A percentile compares a stretch with the other conserved stretches of the same genome.
phyloP scores from a whole-genome alignment of 164 flowering plant genomes.

The Sedum album region DNA sequence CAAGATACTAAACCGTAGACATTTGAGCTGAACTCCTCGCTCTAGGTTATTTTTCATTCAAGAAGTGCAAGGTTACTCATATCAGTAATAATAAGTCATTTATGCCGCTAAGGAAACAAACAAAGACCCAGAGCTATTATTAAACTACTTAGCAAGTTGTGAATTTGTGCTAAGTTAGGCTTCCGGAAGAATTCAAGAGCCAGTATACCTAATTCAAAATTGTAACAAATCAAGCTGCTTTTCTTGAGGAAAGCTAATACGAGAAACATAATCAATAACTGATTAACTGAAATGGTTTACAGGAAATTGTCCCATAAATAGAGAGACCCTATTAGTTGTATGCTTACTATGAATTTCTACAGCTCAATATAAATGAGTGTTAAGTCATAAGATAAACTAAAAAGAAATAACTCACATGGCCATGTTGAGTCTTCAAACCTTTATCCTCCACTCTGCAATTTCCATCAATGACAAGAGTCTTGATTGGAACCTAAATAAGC shows the following conservation, averaged over 20 bases:
- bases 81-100: background rate
- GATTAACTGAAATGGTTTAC: background rate
- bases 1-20: background rate
- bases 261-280: background rate
- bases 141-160: background rate
- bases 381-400: background rate
- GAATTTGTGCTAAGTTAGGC: background rate
- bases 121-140: background rate
- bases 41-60: background rate
- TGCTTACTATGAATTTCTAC: background rate
- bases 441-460: constrained; percentile 98
- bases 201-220: background rate
- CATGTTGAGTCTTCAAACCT: constrained; percentile 94
- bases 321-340: background rate
- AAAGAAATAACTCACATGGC: constrained; percentile 62
- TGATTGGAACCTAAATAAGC: constrained; percentile 70
- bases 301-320: background rate
- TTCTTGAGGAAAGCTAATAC: background rate
- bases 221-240: background rate
- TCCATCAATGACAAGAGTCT: constrained; percentile 88
- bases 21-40: background rate
- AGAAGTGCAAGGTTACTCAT: background rate
- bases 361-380: no score
- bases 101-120: background rate
- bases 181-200: background rate